Evolutionary conservation across 2,329 filamentous ascomycete species (phyloP).

Genomic region (Alternaria postmessia): DNA sequence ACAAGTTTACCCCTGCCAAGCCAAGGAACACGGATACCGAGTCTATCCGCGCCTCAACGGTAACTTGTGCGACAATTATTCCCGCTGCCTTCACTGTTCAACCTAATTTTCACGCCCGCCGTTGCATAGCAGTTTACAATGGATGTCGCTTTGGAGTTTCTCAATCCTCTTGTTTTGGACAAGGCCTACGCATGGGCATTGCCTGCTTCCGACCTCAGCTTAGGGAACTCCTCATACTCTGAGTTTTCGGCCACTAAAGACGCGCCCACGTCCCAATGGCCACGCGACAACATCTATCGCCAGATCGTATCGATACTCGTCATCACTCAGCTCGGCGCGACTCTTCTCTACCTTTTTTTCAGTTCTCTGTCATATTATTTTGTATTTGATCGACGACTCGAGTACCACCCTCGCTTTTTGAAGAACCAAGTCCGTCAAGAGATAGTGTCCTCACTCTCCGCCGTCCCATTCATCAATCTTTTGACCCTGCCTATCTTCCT

Average conservation of each 20-base stretch:
- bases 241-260: not conserved
- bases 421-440: constrained; percentile 15
- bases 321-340: constrained; percentile 12
- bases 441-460: constrained; percentile 11
- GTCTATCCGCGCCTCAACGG: constrained; percentile 6
- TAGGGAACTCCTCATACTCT: constrained; percentile 9
- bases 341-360: constrained; percentile 15
- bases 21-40: constrained; percentile 5
- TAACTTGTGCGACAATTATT: constrained; percentile 9
- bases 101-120: constrained; percentile 10
- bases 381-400: constrained; percentile 15
- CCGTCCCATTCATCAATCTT: constrained; percentile 13
- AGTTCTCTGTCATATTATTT: constrained; percentile 12
- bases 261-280: constrained; percentile 11
- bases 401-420: constrained; percentile 15
- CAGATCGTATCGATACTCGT: constrained; percentile 13
- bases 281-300: constrained; percentile 17
- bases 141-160: constrained; percentile 15
- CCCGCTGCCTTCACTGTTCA: constrained; percentile 7
- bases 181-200: constrained; percentile 17
- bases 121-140: constrained; percentile 12
- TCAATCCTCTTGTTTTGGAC: constrained; percentile 16
- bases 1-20: constrained; percentile 16
- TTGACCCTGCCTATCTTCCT: constrained; percentile 11
- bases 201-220: not conserved